Percentiles rank a stretch among this genome's conserved stretches.
Evolutionary conservation across 495 filamentous ascomycete genomes (phyloP).

Genomic region (Clavariopsis aquatica): DNA sequence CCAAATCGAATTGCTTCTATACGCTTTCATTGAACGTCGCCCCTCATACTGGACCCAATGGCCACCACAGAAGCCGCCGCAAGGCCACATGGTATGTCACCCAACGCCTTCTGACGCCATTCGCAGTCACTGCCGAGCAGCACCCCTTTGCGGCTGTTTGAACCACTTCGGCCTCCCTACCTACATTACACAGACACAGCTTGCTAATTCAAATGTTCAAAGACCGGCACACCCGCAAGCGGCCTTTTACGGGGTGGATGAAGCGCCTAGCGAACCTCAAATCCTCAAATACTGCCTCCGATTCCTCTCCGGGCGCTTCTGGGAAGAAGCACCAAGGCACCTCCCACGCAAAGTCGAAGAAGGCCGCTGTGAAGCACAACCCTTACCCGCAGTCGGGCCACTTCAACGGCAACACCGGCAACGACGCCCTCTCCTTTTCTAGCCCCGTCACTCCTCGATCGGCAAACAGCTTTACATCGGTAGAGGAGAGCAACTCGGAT

Average conservation of each 20-base stretch:
- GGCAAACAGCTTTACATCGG: slow-evolving; percentile 43
- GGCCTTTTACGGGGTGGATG: slow-evolving; percentile 90
- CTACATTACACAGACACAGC: not conserved
- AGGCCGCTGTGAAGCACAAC: slow-evolving; percentile 71
- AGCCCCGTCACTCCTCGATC: slow-evolving; percentile 47
- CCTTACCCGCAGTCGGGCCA: slow-evolving; percentile 74
- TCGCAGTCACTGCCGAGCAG: not conserved
- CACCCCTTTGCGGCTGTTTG: not conserved
- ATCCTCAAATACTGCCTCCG: slow-evolving; percentile 56
- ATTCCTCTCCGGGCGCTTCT: slow-evolving; percentile 44
- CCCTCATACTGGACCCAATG: slow-evolving; percentile 50
- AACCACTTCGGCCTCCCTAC: not conserved
- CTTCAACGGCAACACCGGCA: slow-evolving; percentile 48
- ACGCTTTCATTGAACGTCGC: not conserved
- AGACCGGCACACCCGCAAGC: slow-evolving; percentile 72
- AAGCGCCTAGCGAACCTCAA: slow-evolving; percentile 90
- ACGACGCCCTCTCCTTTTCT: slow-evolving; percentile 62
- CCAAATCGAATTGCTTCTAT: slow-evolving; percentile 9
- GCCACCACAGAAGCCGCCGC: slow-evolving; percentile 67
- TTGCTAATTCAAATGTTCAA: slow-evolving; percentile 33
- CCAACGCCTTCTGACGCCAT: slow-evolving; percentile 3
- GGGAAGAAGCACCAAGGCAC: slow-evolving; percentile 52
- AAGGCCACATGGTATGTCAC: slow-evolving; percentile 64
- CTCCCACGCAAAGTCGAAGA: slow-evolving; percentile 58
- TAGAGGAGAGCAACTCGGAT: slow-evolving; percentile 51